Evolutionary conservation across 805 yeast genomes (phyloP), one percentile per base, ranked within the genome.

Genomic region (Teunomyces aglyptinius): DNA sequence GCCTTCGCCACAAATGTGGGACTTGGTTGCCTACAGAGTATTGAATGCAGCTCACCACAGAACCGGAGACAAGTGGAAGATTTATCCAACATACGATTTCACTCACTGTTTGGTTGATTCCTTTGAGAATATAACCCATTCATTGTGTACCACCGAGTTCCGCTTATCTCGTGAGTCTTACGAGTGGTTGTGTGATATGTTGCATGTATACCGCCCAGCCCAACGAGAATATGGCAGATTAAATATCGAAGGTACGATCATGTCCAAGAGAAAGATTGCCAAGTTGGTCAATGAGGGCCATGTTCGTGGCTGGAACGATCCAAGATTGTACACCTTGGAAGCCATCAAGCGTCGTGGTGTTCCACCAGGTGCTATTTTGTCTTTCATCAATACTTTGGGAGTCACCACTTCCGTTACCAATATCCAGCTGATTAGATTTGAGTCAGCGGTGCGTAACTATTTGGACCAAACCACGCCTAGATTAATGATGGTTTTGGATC

Each of bases 1-100:
- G 13, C 96, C 97, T 52, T 87, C 89, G 53, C 99, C 99, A 13
- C 99, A 94, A 73, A 94, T 94, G 99, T 94, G 99, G 99, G 99
- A 94, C 70, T 78, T 94, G 54, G 94, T 94, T 51, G 99, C 99
- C 10, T 94, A 94, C 72, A 82, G 99, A 66, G 96, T 94, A 3
- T 76, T 94, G 58, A 79, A 92, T 57, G 90, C 96, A 11, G 81
- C 90, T 28, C 99, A 94, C 70, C 96, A 92, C 70, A 85, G 98
- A 71, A 94, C 99, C 10, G 99, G 98, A 47, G 85, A 82, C 63
- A 88, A 88, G 69, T 94, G 99, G 99, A 89, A 86, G 70, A 92
- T 94, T 51, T 94, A 94, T 63, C 99, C 99, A 55, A 94, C 99
- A 19, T 94, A 94, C 65, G 99, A 94, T 67, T 94, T 94, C 75